Evolutionary conservation across 495 filamentous ascomycete species (phyloP).

Genomic region (Aeminium ludgeri): DNA sequence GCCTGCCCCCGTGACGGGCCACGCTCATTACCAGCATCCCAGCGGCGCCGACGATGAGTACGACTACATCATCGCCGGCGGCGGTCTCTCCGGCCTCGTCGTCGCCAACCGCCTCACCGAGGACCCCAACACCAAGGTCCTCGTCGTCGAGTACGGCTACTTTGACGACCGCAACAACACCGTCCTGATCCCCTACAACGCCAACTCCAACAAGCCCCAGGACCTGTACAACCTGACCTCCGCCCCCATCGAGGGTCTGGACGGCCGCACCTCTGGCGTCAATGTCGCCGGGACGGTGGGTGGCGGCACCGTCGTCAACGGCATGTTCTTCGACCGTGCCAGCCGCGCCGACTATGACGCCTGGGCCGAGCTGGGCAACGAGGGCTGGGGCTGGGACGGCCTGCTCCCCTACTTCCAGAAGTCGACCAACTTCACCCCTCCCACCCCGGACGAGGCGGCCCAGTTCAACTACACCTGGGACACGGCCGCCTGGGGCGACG

Average conservation of each 20-base stretch:
- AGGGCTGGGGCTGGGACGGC: constrained; percentile 8
- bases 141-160: constrained; percentile 14
- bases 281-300: constrained; percentile 9
- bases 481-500: background rate
- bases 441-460: background rate
- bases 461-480: constrained; percentile 2
- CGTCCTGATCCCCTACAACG: background rate
- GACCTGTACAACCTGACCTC: constrained; percentile 10
- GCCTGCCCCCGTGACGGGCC: too few relatives aligned
- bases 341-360: constrained; percentile 6
- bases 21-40: too few relatives aligned
- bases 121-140: constrained; percentile 12
- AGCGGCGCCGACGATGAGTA: too few relatives aligned
- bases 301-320: constrained; percentile 13
- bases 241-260: constrained; percentile 4
- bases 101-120: constrained; percentile 15
- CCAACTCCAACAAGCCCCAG: constrained; percentile 1
- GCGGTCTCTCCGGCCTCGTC: constrained; percentile 13
- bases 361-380: constrained; percentile 13
- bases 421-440: constrained; percentile 6
- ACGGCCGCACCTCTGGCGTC: constrained; percentile 2
- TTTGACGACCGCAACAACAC: constrained; percentile 2
- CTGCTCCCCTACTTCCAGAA: constrained; percentile 10
- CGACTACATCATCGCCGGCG: constrained; percentile 17
- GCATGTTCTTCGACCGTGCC: constrained; percentile 3